phyloP scores from a whole-genome alignment of 768 basidiomycete genomes.

The Amanita exitialis region DNA sequence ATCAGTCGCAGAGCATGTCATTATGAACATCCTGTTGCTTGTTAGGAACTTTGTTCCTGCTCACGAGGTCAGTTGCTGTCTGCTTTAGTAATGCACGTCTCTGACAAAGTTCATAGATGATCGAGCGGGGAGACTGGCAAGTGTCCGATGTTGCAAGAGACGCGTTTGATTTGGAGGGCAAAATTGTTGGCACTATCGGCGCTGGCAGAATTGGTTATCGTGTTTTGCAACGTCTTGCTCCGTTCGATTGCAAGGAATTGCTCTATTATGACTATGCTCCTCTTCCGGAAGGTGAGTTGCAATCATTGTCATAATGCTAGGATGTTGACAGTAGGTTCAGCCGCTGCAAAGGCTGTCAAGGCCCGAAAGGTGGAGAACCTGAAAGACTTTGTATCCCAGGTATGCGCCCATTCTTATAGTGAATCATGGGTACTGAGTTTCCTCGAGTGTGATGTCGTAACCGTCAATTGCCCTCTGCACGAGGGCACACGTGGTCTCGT shows the following conservation, averaged over 20 bases:
- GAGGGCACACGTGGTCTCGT: conserved; percentile 75
- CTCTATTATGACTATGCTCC: conserved; percentile 83
- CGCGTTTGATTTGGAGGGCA: conserved; percentile 83
- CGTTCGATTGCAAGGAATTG: conserved; percentile 86
- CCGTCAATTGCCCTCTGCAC: conserved; percentile 85
- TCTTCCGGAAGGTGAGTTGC: conserved; percentile 44
- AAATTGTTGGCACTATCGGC: conserved; percentile 88
- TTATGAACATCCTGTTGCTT: conserved; percentile 85
- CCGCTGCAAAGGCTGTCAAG: conserved; percentile 55
- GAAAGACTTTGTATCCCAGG: conserved; percentile 44
- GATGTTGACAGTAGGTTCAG: conserved; percentile 16
- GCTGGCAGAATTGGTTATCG: conserved; percentile 77
- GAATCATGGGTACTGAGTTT: not conserved
- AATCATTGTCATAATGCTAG: not conserved
- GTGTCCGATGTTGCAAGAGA: conserved; percentile 76
- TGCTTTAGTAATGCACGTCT: not conserved
- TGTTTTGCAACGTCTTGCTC: conserved; percentile 67
- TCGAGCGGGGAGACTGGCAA: conserved; percentile 79
- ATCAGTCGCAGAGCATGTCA: conserved; percentile 85
- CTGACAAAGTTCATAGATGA: conserved; percentile 40
- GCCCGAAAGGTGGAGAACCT: conserved; percentile 73
- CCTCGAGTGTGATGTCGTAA: conserved; percentile 61
- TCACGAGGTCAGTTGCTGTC: conserved; percentile 49
- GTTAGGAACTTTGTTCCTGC: conserved; percentile 87
- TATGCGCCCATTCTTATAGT: conserved; percentile 2